Evolutionary conservation across 306 rosid genomes (phyloP).

Genomic region (Fagus sylvatica): DNA sequence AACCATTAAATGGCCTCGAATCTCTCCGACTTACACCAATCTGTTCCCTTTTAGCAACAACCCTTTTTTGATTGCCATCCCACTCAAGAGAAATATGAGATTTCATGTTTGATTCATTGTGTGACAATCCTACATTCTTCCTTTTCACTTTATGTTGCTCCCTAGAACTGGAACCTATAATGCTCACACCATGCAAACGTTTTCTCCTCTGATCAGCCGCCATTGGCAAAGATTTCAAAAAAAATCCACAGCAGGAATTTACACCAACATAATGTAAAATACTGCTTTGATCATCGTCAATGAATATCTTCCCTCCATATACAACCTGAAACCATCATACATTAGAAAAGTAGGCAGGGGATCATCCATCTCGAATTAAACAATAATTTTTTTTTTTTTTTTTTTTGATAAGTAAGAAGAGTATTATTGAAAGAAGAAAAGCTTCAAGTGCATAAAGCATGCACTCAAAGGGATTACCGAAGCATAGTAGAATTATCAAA

Average conservation of each 20-base stretch:
- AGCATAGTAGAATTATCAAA: too few relatives aligned
- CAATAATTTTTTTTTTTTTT: background rate
- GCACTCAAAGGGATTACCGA: too few relatives aligned
- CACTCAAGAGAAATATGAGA: constrained; percentile 81
- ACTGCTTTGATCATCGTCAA: constrained; percentile 25
- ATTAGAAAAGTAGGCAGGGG: constrained; percentile 8
- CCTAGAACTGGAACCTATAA: constrained; percentile 53
- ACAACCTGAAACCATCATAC: constrained; percentile 33
- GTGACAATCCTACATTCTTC: constrained; percentile 48
- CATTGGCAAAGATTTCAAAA: constrained; percentile 46
- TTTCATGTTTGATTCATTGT: constrained; percentile 52
- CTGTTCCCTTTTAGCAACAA: constrained; percentile 85
- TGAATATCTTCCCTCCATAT: constrained; percentile 22
- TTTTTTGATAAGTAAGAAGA: too few relatives aligned
- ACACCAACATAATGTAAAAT: constrained; percentile 28
- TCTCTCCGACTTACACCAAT: constrained; percentile 80
- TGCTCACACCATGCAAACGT: constrained; percentile 62
- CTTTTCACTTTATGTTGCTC: constrained; percentile 65
- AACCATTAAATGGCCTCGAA: constrained; percentile 49
- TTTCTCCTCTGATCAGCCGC: constrained; percentile 93
- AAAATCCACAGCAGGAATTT: constrained; percentile 27
- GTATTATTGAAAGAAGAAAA: too few relatives aligned
- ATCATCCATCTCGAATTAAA: constrained; percentile 7
- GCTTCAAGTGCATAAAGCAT: too few relatives aligned
- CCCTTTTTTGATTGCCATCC: constrained; percentile 72